A percentile compares a stretch with the other conserved stretches of the same genome.
These are phyloP conservation scores for Eucalyptus polybractea DNA, from an alignment of 345 rosid species.

Conservation along the genomic window DNA sequence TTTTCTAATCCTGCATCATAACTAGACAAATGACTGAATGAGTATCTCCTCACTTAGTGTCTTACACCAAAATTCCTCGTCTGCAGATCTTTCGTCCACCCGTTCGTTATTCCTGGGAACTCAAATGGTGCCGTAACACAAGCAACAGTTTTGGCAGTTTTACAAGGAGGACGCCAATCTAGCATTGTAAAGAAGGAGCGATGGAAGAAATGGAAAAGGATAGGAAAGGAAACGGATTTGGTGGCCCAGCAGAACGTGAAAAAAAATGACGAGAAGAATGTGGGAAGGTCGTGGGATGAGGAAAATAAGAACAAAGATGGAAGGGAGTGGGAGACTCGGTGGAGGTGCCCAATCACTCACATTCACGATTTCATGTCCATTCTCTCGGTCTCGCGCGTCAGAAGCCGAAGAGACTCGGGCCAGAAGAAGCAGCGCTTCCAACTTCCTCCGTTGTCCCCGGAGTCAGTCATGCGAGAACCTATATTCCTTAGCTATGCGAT, in stretches of 20 bases:
- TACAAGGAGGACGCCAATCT: neutral
- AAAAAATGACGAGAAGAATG: neutral
- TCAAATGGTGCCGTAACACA: neutral
- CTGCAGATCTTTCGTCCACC: neutral
- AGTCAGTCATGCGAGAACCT: too few species aligned
- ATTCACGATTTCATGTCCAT: neutral
- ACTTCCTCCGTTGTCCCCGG: neutral
- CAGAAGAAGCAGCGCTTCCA: neutral
- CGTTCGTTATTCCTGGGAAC: neutral
- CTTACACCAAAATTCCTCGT: neutral
- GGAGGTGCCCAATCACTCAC: neutral
- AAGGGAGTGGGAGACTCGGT: neutral
- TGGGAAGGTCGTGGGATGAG: neutral
- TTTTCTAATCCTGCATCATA: too few species aligned
- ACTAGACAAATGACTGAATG: too few species aligned
- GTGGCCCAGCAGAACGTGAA: neutral
- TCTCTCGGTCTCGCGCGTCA: neutral
- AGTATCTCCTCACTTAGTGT: neutral
- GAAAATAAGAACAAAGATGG: neutral
- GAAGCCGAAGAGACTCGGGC: neutral
- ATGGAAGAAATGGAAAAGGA: neutral
- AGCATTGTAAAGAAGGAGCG: neutral
- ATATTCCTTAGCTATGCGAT: too few species aligned
- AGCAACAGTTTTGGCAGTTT: neutral
- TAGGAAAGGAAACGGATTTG: neutral